Evolutionary conservation across 2,329 filamentous ascomycete genomes (phyloP).

Genomic region (Penicillium brevicompactum): DNA sequence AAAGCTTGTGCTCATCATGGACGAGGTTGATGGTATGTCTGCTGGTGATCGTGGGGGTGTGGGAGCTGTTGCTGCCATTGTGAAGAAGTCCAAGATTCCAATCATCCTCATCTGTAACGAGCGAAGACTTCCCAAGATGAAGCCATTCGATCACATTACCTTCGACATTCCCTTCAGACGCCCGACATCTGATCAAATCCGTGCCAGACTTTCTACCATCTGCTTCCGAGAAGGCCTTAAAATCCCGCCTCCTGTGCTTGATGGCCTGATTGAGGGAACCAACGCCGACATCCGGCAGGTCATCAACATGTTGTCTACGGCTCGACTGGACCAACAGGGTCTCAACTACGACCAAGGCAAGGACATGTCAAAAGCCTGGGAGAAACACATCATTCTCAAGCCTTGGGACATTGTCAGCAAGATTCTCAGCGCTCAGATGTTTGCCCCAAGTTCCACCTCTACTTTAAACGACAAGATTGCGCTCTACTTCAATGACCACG

Average conservation of each 20-base stretch:
- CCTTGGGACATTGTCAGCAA: conserved; percentile 98
- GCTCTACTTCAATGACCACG: conserved; percentile 98
- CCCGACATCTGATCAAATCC: conserved; percentile 86
- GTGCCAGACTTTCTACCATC: conserved; percentile 91
- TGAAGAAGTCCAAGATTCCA: conserved; percentile 91
- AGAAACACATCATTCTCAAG: conserved; percentile 95
- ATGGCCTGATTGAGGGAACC: conserved; percentile 92
- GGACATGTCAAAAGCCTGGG: conserved; percentile 95
- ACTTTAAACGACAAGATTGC: conserved; percentile 98
- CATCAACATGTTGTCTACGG: conserved; percentile 96
- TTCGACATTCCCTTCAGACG: conserved; percentile 85
- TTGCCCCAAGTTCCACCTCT: conserved; percentile 77
- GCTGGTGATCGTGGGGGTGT: conserved; percentile 95
- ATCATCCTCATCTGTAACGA: conserved; percentile 99
- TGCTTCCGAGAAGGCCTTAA: conserved; percentile 89
- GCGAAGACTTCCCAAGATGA: conserved; percentile 91
- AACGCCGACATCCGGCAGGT: conserved; percentile 96
- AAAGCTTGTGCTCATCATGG: conserved; percentile 96
- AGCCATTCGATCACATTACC: conserved; percentile 86
- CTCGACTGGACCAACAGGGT: conserved; percentile 79
- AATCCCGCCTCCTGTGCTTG: conserved; percentile 78
- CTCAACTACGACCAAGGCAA: conserved; percentile 87
- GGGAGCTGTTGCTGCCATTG: conserved; percentile 88
- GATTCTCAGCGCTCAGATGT: conserved; percentile 85
- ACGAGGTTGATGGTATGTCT: conserved; percentile 99